These are phyloP conservation scores for Suillus variegatus DNA, from an alignment of 768 basidiomycete genomes.

Conservation along the genomic window DNA sequence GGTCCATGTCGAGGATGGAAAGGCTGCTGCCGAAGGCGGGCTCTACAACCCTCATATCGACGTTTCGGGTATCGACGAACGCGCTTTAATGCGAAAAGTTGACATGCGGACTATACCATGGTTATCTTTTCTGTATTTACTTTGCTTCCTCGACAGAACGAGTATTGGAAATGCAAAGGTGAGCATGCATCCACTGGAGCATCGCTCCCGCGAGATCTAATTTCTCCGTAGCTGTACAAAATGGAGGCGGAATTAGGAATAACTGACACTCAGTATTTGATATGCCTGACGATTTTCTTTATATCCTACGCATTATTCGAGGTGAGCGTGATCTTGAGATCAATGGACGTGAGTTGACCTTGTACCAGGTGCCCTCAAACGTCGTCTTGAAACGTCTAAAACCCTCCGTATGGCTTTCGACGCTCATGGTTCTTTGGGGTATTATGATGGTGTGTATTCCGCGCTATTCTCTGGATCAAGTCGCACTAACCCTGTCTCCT, in stretches of 20 bases:
- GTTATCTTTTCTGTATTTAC: slow-evolving; percentile 73
- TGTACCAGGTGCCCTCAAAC: slow-evolving; percentile 62
- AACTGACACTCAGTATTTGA: slow-evolving; percentile 64
- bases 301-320: slow-evolving; percentile 72
- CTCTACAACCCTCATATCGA: slow-evolving; percentile 52
- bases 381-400: slow-evolving; percentile 71
- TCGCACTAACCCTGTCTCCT: slow-evolving; percentile 10
- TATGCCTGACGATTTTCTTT: slow-evolving; percentile 63
- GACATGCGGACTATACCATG: slow-evolving; percentile 68
- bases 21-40: not conserved
- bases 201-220: not conserved
- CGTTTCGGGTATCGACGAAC: slow-evolving; percentile 63
- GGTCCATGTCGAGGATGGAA: slow-evolving; percentile 11
- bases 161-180: slow-evolving; percentile 48
- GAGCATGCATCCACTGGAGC: slow-evolving; percentile 4
- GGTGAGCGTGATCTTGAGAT: slow-evolving; percentile 31
- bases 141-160: slow-evolving; percentile 68
- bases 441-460: slow-evolving; percentile 61
- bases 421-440: slow-evolving; percentile 75
- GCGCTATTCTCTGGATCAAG: too few species aligned
- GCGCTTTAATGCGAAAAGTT: slow-evolving; percentile 68
- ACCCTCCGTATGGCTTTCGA: slow-evolving; percentile 76
- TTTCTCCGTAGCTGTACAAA: slow-evolving; percentile 54
- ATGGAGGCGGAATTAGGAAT: slow-evolving; percentile 61
- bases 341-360: not conserved